These are phyloP conservation scores for Penicillium canariense DNA, from an alignment of 495 filamentous ascomycete species.

Conservation along the genomic window DNA sequence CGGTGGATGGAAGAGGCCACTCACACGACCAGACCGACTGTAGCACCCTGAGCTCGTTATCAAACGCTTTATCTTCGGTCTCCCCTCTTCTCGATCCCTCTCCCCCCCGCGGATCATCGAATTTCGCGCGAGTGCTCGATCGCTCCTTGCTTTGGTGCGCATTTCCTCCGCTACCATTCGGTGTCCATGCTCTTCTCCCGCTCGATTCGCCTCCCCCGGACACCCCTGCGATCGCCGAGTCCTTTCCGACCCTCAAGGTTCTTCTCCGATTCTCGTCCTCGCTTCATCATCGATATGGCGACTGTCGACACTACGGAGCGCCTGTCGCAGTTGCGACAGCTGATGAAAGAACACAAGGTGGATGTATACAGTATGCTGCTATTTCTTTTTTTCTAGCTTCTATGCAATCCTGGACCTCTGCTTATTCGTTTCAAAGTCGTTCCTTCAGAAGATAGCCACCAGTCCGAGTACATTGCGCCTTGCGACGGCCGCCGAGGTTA, in stretches of 20 bases:
- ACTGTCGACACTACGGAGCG: conserved; percentile 79
- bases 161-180: background rate
- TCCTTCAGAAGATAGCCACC: conserved; percentile 95
- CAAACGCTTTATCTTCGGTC: conserved; percentile 10
- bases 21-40: conserved; percentile 16
- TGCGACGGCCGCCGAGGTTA: conserved; percentile 87
- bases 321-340: conserved; percentile 69
- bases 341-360: conserved; percentile 86
- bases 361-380: conserved; percentile 86
- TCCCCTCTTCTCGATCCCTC: background rate
- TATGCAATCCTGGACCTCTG: background rate
- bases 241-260: conserved; percentile 30
- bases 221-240: conserved; percentile 35
- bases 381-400: background rate
- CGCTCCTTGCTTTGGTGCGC: background rate
- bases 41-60: conserved; percentile 14
- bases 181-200: conserved; percentile 44
- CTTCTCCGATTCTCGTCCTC: conserved; percentile 38
- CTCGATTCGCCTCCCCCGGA: conserved; percentile 36
- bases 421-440: conserved; percentile 62
- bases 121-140: background rate
- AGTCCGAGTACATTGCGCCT: conserved; percentile 95
- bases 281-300: conserved; percentile 65
- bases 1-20: conserved; percentile 12
- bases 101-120: background rate